Percentiles rank a stretch among this genome's conserved stretches.
Evolutionary conservation across 176 grass and related monocot genomes (phyloP).

Genomic region (Paspalum notatum): DNA sequence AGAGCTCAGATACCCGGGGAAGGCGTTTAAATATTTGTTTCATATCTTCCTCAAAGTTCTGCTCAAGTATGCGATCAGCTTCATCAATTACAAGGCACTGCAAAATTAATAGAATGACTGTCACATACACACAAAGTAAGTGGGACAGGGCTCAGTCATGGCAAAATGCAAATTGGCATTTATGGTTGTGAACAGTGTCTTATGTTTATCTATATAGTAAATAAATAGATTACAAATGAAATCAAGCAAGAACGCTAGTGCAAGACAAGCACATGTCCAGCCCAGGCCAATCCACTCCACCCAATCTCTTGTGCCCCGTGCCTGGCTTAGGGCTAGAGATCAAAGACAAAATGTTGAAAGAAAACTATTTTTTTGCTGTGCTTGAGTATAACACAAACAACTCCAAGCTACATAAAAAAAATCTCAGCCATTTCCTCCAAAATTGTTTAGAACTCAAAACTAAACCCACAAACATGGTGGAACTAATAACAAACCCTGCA

Average conservation of each 20-base stretch:
- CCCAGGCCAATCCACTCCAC: not conserved
- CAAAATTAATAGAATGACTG: slow-evolving; percentile 22
- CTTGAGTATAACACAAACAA: not conserved
- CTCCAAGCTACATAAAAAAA: not conserved
- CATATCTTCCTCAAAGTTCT: slow-evolving; percentile 99
- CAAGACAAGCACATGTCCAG: not conserved
- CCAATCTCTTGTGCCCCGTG: not conserved
- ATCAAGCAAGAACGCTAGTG: slow-evolving; percentile 10
- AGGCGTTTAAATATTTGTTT: slow-evolving; percentile 98
- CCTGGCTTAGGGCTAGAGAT: not conserved
- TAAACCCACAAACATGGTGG: not conserved
- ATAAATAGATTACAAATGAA: not conserved
- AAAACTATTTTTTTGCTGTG: no score
- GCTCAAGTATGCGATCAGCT: slow-evolving; percentile 92
- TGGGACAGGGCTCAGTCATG: not conserved
- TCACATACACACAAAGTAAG: slow-evolving; percentile 5
- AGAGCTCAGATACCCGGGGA: slow-evolving; percentile 62
- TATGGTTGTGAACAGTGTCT: not conserved
- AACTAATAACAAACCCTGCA: not conserved
- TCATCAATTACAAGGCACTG: slow-evolving; percentile 98
- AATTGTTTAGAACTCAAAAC: not conserved
- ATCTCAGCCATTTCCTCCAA: not conserved
- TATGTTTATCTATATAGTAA: not conserved
- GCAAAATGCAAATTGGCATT: not conserved
- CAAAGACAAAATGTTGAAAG: not conserved